Base-by-base conservation (phyloP, 1,284 basidiomycete species). In the Ceratobasidium sp. region DNA sequence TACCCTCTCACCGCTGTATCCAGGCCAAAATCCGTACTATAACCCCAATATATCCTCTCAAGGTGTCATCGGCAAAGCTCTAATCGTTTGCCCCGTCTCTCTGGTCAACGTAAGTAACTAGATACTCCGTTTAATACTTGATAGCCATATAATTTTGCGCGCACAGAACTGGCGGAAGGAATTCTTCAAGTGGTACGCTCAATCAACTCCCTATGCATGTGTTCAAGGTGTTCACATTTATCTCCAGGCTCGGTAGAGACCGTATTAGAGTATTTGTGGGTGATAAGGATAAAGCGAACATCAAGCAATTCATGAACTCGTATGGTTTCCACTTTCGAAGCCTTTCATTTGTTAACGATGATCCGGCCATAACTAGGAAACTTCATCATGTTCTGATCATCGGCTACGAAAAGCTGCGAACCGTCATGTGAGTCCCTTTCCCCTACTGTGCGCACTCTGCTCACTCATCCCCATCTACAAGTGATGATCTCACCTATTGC, bases 21-120 rank as follows among this genome's bases (percentile, higher is more conserved):
- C 4, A 96, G 94, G 92, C 82, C 96, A 98, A 87, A 96, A 93
- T 81, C 94, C 94, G 1, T 96, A 94, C 1, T 87, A 86, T 50
- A 87, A 88, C 2, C 88, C 91, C 6, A 41, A 16, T 18, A 33
- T 20, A 16, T 54, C 62, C 20, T 64, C 52, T 18, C 73, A 64
- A 55, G 62, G 73, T 10, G 87, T 88, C 3, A 88, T 94, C 5
- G 90, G 91, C 68, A 96, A 96, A 82, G 94, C 91, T 5, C 87
- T 98, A 65, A 93, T 99, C 77, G 98, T 97, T 35, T 98, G 97
- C 82, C 98, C 98, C 0, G 96, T 98, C 8, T 93, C 96, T 2
- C 87, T 99, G 41, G 89, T 97, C 78, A 94, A 92, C 79, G 94
- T 94, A 81, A 81, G 89, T 82, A 6, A 50, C 18, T 46, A 48